A percentile compares a stretch with the other conserved stretches of the same genome.
These are phyloP conservation scores for Neocatenulostroma microsporum DNA, from an alignment of 2,329 filamentous ascomycete species.

Conservation along the genomic window DNA sequence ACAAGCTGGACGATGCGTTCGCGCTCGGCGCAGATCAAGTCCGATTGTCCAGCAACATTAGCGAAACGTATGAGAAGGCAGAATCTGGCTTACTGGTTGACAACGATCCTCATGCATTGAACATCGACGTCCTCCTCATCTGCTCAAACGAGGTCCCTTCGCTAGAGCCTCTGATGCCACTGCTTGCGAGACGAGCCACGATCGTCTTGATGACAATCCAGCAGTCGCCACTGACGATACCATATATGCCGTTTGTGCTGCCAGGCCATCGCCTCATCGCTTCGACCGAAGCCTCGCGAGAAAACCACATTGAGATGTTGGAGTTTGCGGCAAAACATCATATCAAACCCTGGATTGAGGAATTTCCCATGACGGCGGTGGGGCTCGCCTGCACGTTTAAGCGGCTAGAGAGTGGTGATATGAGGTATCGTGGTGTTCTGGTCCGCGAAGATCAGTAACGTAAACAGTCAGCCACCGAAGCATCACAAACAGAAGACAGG, in stretches of 20 bases:
- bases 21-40: constrained; percentile 27
- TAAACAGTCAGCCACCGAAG: too few relatives aligned
- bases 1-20: constrained; percentile 23
- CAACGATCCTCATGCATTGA: constrained; percentile 7
- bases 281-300: constrained; percentile 25
- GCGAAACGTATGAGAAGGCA: background rate
- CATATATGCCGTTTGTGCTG: constrained; percentile 29
- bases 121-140: constrained; percentile 25
- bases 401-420: constrained; percentile 34
- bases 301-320: constrained; percentile 35
- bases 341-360: constrained; percentile 39
- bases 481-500: too few relatives aligned
- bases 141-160: constrained; percentile 26
- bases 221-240: constrained; percentile 21
- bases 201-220: constrained; percentile 31
- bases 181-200: constrained; percentile 25
- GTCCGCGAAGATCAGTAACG: too few relatives aligned
- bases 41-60: constrained; percentile 5
- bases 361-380: constrained; percentile 34
- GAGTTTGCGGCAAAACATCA: constrained; percentile 35
- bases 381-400: constrained; percentile 37
- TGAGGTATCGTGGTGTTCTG: constrained; percentile 41
- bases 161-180: constrained; percentile 19
- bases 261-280: constrained; percentile 28
- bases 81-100: background rate